Conservation (phyloP, 768 basidiomycete genomes). For the Termitomyces sp. region DNA sequence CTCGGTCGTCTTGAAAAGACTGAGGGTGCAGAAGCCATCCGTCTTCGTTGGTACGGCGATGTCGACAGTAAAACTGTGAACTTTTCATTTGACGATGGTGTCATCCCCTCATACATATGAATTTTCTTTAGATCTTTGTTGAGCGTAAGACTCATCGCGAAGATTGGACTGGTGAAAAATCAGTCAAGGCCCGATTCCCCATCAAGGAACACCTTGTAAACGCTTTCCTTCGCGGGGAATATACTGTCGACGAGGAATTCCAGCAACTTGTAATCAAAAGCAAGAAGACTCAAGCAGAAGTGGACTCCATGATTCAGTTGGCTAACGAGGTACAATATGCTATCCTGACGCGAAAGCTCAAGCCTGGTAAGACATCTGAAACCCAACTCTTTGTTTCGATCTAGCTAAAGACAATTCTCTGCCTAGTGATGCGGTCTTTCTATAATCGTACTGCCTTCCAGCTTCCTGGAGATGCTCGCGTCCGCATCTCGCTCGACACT, state of each 20-base stretch:
- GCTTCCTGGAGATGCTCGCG: conserved; percentile 95
- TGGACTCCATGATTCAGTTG: conserved; percentile 91
- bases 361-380: conserved; percentile 57
- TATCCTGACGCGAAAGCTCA: conserved; percentile 71
- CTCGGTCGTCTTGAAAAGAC: conserved; percentile 97
- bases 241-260: conserved; percentile 92
- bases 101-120: not conserved
- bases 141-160: conserved; percentile 93
- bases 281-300: conserved; percentile 89
- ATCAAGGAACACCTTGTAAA: conserved; percentile 94
- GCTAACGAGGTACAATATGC: conserved; percentile 97
- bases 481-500: conserved; percentile 97
- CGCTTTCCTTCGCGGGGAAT: conserved; percentile 82
- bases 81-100: conserved; percentile 1
- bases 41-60: conserved; percentile 96
- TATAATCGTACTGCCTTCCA: conserved; percentile 99
- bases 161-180: conserved; percentile 99
- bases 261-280: conserved; percentile 81
- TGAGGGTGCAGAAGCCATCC: conserved; percentile 95
- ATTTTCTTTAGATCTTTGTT: conserved; percentile 60
- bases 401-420: not conserved
- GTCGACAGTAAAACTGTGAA: conserved; percentile 71
- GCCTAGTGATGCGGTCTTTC: conserved; percentile 88
- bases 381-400: not conserved
- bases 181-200: conserved; percentile 94